A percentile compares a stretch with the other conserved stretches of the same genome.
phyloP scores from a whole-genome alignment of 345 rosid genomes.

The Microthlaspi erraticum region DNA sequence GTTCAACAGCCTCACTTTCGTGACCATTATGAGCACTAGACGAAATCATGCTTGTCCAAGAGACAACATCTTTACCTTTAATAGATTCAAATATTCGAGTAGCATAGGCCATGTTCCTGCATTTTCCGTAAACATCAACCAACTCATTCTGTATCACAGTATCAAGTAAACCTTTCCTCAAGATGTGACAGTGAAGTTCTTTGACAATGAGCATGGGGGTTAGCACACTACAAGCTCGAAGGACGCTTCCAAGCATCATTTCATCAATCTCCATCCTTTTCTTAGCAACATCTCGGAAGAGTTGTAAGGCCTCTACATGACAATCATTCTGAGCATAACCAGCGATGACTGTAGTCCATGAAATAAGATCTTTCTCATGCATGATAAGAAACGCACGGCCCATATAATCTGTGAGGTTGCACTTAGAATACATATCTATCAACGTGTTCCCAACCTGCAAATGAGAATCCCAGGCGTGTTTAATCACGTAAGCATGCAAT shows the following conservation, averaged over 20 bases:
- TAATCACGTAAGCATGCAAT: conserved; percentile 73
- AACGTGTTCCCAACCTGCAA: conserved; percentile 72
- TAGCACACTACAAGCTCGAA: conserved; percentile 61
- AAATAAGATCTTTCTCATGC: conserved; percentile 65
- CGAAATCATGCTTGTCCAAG: conserved; percentile 94
- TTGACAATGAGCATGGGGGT: conserved; percentile 51
- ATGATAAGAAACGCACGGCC: conserved; percentile 59
- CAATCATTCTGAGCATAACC: conserved; percentile 71
- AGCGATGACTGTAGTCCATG: conserved; percentile 82
- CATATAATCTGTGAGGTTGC: conserved; percentile 59
- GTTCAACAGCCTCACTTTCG: conserved; percentile 65
- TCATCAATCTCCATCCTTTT: conserved; percentile 56
- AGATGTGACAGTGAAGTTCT: conserved; percentile 70
- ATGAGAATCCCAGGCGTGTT: conserved; percentile 58
- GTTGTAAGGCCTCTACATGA: conserved; percentile 52
- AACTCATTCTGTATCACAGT: conserved; percentile 62
- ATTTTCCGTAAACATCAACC: conserved; percentile 72
- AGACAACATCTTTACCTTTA: conserved; percentile 67
- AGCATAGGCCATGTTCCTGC: conserved; percentile 63
- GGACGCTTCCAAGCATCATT: conserved; percentile 80
- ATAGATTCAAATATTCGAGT: conserved; percentile 58
- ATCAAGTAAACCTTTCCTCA: conserved; percentile 65
- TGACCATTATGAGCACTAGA: conserved; percentile 62
- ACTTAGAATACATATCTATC: conserved; percentile 82
- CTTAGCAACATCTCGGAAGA: conserved; percentile 56